A percentile compares a stretch with the other conserved stretches of the same genome.
phyloP scores from a whole-genome alignment of 2,329 filamentous ascomycete species.

The Remersonia thermophila region DNA sequence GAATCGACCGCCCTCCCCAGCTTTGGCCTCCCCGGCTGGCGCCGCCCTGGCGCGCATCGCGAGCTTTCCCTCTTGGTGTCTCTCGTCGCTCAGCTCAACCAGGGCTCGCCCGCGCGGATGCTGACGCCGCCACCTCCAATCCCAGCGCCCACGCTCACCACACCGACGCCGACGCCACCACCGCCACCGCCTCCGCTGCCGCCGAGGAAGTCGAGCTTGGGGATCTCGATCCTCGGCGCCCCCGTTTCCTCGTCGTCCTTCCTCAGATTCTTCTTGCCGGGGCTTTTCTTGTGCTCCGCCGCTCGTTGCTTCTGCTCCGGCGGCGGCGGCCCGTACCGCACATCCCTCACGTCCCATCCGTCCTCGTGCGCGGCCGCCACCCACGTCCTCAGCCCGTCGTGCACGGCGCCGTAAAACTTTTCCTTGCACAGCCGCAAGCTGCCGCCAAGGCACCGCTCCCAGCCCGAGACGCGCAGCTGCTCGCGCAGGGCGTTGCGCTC shows the following conservation, averaged over 20 bases:
- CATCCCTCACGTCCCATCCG: constrained; percentile 72
- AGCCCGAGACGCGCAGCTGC: constrained; percentile 70
- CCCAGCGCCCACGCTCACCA: too few species aligned
- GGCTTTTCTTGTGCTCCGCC: constrained; percentile 23
- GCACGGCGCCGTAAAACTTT: constrained; percentile 89
- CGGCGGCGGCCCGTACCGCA: constrained; percentile 57
- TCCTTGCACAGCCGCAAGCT: constrained; percentile 88
- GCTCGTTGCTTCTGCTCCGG: constrained; percentile 18
- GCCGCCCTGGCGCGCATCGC: too few species aligned
- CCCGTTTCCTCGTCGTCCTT: too few species aligned
- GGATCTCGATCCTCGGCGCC: constrained; percentile 11
- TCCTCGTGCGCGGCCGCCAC: constrained; percentile 78
- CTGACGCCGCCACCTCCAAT: background rate
- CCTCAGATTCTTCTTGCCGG: background rate
- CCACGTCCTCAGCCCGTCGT: constrained; percentile 82
- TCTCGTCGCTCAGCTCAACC: too few species aligned
- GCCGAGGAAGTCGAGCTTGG: constrained; percentile 5
- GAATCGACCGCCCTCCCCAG: too few species aligned
- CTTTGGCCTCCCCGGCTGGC: too few species aligned
- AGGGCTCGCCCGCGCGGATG: too few species aligned
- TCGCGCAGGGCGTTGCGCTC: constrained; percentile 69
- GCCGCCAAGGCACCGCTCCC: constrained; percentile 78
- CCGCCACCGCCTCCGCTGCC: background rate
- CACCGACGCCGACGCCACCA: background rate
- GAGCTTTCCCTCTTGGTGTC: too few species aligned